Percentiles rank a stretch among this genome's conserved stretches.
These are phyloP conservation scores for Chrysoporthe deuterocubensis DNA, from an alignment of 2,329 filamentous ascomycete species.

Conservation along the genomic window DNA sequence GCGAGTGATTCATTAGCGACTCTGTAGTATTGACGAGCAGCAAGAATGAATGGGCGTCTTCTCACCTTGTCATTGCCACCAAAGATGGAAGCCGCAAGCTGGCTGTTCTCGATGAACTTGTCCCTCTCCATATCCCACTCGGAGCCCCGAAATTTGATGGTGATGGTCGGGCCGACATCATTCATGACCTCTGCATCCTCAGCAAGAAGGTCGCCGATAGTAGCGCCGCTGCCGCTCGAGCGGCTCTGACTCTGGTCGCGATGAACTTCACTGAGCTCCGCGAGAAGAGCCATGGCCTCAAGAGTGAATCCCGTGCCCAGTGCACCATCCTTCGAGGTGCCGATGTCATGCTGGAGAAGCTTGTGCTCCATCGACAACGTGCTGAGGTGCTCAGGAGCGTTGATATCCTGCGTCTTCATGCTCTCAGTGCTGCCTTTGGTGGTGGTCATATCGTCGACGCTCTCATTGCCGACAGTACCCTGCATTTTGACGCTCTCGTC, in stretches of 20 bases:
- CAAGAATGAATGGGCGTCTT: background rate
- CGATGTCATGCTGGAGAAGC: too few relatives aligned
- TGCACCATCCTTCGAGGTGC: too few relatives aligned
- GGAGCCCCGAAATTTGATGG: background rate
- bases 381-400: too few relatives aligned
- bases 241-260: too few relatives aligned
- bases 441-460: background rate
- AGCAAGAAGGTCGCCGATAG: background rate
- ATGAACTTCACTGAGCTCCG: too few relatives aligned
- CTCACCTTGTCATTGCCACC: background rate
- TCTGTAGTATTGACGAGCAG: background rate
- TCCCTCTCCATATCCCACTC: background rate
- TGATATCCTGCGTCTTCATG: too few relatives aligned
- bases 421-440: background rate
- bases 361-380: too few relatives aligned
- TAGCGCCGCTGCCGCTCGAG: background rate
- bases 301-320: too few relatives aligned
- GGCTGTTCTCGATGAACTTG: background rate
- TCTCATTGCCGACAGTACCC: background rate
- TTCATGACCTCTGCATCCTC: background rate
- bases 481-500: background rate
- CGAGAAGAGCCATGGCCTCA: too few relatives aligned
- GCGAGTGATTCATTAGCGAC: background rate
- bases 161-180: background rate
- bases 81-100: background rate